Base-by-base conservation (phyloP, 441 rosid species). In the Populus hybrid region DNA sequence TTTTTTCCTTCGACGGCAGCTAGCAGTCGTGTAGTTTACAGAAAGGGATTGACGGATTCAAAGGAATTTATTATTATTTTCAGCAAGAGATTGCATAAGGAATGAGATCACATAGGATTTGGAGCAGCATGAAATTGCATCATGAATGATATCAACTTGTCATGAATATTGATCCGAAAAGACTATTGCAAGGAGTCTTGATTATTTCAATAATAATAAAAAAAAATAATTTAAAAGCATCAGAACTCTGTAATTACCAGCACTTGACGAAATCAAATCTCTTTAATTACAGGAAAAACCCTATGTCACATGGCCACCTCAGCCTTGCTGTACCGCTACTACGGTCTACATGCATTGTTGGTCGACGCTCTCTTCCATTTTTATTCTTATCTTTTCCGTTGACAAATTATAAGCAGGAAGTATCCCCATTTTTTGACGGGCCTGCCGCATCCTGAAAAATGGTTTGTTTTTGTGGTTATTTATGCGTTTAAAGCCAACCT, bases 241-340 rank as follows among this genome's bases (percentile, higher is more conserved):
- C 57, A 50, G 20, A 14, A 6, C 18, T 50, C 57, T 50, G 5
- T 50, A 50, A 50, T 50, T 50, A 50, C 57, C 20, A 1, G 57
- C 7, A 14, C 18, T 50, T 14, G 57, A 50, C 57, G 57, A 14
- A 14, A 50, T 50, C 57, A 50, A 50, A 50, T 50, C 57, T 5
- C 5, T 50, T 14, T 50, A 50, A 14, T 14, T 50, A 50, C 57
- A 50, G 18, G 57, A 50, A 50, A 2, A 8, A 21, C 14, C 30
- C 7, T 0, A 10, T 2, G 38, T 67, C 79, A 70, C 79, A 70
- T 77, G 79, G 59, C 10, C 28, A 61, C 63, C 69, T 66, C 32
- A 35, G 28, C 12, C 59, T 32, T 70, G 69, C 61, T 61, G 69
- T 21, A 14, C 42, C 67, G 26, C 57, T 14, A 16, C 57, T 5